Percentiles rank a stretch among this genome's conserved stretches.
phyloP scores from a whole-genome alignment of 1,139 yeast genomes.

The Groenewaldozyma sp. region DNA sequence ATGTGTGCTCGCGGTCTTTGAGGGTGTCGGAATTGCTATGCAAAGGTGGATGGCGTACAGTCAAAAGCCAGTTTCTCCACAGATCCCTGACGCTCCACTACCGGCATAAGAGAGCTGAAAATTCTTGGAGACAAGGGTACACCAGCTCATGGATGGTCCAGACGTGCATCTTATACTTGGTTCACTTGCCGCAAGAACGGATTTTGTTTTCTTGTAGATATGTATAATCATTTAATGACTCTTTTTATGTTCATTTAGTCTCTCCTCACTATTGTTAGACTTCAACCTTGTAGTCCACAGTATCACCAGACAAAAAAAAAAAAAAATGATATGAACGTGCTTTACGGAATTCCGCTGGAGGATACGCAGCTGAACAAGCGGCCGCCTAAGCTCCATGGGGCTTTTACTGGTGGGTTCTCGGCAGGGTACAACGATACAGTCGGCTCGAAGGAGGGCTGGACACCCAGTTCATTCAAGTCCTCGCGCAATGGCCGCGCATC shows the following conservation, averaged over 20 bases:
- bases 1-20: constrained; percentile 89
- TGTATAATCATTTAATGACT: no score
- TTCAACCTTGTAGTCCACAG: no score
- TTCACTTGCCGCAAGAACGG: no score
- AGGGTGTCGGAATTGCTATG: constrained; percentile 97
- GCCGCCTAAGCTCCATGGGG: constrained; percentile 21
- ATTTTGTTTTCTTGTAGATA: no score
- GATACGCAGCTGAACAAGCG: neutral
- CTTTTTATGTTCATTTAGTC: no score
- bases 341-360: constrained; percentile 3
- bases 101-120: constrained; percentile 18
- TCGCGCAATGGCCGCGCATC: constrained; percentile 13
- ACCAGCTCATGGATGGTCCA: no score
- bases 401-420: constrained; percentile 30
- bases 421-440: constrained; percentile 31
- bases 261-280: no score
- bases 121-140: no score
- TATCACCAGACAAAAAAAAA: no score
- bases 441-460: constrained; percentile 31
- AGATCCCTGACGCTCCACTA: constrained; percentile 27
- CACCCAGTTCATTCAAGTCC: constrained; percentile 22
- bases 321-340: neutral
- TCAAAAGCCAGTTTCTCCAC: constrained; percentile 56
- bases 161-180: no score
- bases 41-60: constrained; percentile 81